phyloP scores from a whole-genome alignment of 1,284 basidiomycete genomes.

The Cryptococcus maquisensis region DNA sequence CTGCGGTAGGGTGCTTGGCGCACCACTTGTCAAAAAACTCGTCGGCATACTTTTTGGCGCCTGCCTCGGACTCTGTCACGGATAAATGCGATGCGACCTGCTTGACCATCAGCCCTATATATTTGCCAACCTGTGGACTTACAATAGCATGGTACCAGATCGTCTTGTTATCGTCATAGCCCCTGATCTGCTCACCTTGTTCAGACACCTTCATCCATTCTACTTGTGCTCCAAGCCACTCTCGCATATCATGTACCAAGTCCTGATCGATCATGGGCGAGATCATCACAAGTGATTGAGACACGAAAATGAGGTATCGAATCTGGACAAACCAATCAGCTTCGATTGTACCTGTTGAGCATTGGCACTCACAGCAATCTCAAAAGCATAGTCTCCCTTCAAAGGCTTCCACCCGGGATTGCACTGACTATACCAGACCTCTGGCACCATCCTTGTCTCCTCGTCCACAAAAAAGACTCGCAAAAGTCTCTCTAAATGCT shows the following conservation, averaged over 20 bases:
- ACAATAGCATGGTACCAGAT: constrained; percentile 36
- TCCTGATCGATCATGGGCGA: not conserved
- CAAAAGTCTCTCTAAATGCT: constrained; percentile 17
- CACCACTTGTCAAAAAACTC: not conserved
- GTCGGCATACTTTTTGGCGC: not conserved
- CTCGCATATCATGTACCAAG: not conserved
- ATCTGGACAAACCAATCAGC: not conserved
- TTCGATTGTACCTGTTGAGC: not conserved
- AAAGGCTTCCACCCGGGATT: constrained; percentile 18
- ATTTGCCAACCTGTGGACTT: not conserved
- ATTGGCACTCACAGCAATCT: constrained; percentile 31
- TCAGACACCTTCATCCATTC: constrained; percentile 25
- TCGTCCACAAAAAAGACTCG: constrained; percentile 30
- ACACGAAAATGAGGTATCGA: constrained; percentile 33
- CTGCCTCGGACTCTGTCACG: not conserved
- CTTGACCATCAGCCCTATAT: not conserved
- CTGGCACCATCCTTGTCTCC: constrained; percentile 30
- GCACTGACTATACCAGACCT: constrained; percentile 31
- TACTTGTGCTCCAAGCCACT: constrained; percentile 26
- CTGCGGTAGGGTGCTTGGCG: not conserved
- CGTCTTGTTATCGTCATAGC: constrained; percentile 11
- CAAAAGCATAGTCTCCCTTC: constrained; percentile 26
- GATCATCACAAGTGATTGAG: constrained; percentile 8
- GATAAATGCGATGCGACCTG: constrained; percentile 19
- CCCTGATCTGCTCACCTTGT: constrained; percentile 21